phyloP scores from a whole-genome alignment of 108 stramenopile species.

The Aureococcus anophagefferens region DNA sequence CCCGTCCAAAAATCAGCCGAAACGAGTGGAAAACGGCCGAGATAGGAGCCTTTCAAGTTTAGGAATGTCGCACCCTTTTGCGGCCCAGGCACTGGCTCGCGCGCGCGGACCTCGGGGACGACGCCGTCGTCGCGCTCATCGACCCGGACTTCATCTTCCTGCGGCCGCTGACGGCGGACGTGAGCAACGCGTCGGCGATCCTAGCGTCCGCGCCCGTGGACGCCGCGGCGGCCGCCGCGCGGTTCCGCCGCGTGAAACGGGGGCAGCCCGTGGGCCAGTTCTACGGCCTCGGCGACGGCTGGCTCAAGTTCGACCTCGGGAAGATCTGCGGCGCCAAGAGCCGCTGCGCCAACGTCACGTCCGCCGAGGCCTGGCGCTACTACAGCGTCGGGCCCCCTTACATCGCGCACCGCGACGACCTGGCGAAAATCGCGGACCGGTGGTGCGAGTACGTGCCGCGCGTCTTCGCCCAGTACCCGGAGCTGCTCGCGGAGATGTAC shows the following conservation, averaged over 20 bases:
- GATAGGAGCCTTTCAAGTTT: too few relatives aligned
- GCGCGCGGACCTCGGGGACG: too few relatives aligned
- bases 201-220: too few relatives aligned
- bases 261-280: conserved; percentile 71
- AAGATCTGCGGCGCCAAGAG: conserved; percentile 48
- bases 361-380: conserved; percentile 41
- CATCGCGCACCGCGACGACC: conserved; percentile 65
- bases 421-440: conserved; percentile 54
- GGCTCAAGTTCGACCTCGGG: conserved; percentile 59
- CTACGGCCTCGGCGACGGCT: conserved; percentile 69
- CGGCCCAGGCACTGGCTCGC: too few relatives aligned
- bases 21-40: too few relatives aligned
- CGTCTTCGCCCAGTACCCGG: conserved; percentile 55
- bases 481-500: conserved; percentile 63
- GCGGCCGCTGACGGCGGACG: conserved; percentile 62
- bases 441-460: conserved; percentile 69
- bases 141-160: conserved; percentile 91
- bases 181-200: too few relatives aligned
- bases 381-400: conserved; percentile 88
- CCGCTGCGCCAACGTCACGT: conserved; percentile 32
- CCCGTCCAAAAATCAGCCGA: too few relatives aligned
- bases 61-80: too few relatives aligned
- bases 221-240: conserved; percentile 6
- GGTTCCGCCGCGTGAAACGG: conserved; percentile 37
- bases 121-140: conserved; percentile 71